Evolutionary conservation across 768 basidiomycete genomes (phyloP).

Genomic region (Trametes maxima): DNA sequence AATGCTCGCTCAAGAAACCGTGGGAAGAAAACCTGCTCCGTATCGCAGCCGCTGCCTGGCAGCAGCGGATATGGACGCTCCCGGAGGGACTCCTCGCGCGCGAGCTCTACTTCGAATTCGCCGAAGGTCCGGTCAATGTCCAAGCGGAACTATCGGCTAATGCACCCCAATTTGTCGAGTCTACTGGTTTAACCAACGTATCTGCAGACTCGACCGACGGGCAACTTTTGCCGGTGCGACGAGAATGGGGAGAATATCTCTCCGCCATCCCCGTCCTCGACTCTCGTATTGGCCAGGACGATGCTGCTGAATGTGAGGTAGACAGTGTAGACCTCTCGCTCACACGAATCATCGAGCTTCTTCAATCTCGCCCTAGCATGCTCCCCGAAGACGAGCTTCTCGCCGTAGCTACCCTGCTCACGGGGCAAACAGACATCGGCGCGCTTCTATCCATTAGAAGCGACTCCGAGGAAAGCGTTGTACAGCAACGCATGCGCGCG

Average conservation of each 20-base stretch:
- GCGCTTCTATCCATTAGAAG: background rate
- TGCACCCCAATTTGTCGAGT: no score
- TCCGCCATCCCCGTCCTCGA: no score
- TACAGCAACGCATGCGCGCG: background rate
- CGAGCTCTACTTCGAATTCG: conserved; percentile 11
- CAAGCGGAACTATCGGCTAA: background rate
- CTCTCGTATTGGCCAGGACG: background rate
- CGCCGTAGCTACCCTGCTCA: conserved; percentile 1
- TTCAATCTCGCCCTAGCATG: conserved; percentile 2
- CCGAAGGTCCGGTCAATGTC: background rate
- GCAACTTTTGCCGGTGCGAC: no score
- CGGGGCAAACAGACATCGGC: background rate
- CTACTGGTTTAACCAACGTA: no score
- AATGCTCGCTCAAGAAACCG: background rate
- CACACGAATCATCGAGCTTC: background rate
- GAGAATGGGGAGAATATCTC: no score
- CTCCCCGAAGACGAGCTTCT: conserved; percentile 5
- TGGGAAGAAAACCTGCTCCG: conserved; percentile 5
- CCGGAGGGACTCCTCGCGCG: conserved; percentile 15
- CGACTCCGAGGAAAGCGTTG: background rate
- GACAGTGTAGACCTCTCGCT: background rate
- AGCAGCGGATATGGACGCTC: conserved; percentile 17
- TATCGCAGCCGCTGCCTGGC: conserved; percentile 12
- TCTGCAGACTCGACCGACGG: background rate
- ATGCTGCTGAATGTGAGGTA: background rate